These are phyloP conservation scores for Heracleum sosnowskyi DNA, from an alignment of 129 eudicot genomes.

Conservation along the genomic window DNA sequence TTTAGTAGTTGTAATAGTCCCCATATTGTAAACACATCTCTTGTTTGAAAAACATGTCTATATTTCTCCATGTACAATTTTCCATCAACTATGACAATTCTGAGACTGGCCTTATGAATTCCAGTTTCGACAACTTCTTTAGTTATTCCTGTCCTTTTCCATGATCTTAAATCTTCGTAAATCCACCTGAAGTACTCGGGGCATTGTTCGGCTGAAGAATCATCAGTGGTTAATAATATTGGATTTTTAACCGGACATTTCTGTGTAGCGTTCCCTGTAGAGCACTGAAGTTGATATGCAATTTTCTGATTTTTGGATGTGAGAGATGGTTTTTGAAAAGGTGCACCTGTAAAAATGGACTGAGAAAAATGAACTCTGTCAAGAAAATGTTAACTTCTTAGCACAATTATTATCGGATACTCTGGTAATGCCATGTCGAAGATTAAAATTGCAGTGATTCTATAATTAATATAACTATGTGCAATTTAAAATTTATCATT, in stretches of 20 bases:
- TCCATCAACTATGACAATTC: conserved; percentile 40
- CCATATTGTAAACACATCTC: conserved; percentile 57
- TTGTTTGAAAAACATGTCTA: conserved; percentile 37
- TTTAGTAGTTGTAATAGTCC: conserved; percentile 49
- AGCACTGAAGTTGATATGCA: not conserved
- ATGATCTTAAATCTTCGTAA: conserved; percentile 47
- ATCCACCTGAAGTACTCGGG: conserved; percentile 60
- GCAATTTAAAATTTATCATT: no score
- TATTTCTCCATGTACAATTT: conserved; percentile 36
- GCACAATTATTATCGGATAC: no score
- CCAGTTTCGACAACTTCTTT: conserved; percentile 45
- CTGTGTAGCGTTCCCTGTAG: not conserved
- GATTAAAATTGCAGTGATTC: no score
- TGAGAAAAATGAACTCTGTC: conserved; percentile 1
- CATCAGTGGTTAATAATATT: not conserved
- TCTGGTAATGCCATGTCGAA: no score
- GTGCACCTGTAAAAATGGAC: conserved; percentile 16
- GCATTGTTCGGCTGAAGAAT: conserved; percentile 21
- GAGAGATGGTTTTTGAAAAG: not conserved
- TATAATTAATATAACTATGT: no score
- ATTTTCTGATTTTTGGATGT: not conserved
- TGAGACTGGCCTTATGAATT: conserved; percentile 27
- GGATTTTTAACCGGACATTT: not conserved
- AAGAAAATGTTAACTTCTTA: not conserved
- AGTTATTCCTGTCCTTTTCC: conserved; percentile 45